Evolutionary conservation across 345 rosid genomes (phyloP), one percentile per base, ranked within the genome.

Genomic region (Dovyalis caffra): DNA sequence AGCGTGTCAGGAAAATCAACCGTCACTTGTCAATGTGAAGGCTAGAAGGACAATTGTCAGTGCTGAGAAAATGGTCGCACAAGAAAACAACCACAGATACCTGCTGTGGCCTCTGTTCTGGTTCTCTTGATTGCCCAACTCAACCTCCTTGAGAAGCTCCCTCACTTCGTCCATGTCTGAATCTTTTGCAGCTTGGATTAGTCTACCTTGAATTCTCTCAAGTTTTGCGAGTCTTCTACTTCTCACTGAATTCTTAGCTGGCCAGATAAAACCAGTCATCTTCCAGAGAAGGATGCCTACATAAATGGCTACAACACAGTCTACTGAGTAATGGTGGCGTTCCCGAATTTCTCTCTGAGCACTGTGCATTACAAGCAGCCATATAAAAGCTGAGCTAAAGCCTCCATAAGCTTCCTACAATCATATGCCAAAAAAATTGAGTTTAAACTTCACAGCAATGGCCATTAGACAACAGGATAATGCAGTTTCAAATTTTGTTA

Each of bases 371-470:
- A 92, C 96, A 4, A 92, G 89, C 69, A 91, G 68, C 98, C 99
- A 95, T 82, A 92, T 86, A 43, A 91, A 15, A 26, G 85, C 97
- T 0, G 99, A 91, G 83, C 92, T 90, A 76, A 74, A 83, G 40
- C 99, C 98, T 68, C 99, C 98, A 68, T 90, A 91, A 49, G 99
- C 97, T 74, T 95, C 99, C 98, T 94, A 89, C 85, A 84, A 47
- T 16, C 74, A 72, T 64, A 63, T 1, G 62, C 25, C 33, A 70
- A 29, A 64, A 21, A 7, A 21, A 34, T 23, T 60, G 32, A 25
- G 51, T 20, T 67, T 37, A 53, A 56, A 35, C 40, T 53, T 38
- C 21, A 26, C 51, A 63, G 74, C 43, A 72, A 66, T 32, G 21
- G 49, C 10, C 70, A 73, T 43, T 56, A 60, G 32, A 77, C 21